Base-by-base conservation (phyloP, 805 yeast genomes). In the Metschnikowia hibisci region DNA sequence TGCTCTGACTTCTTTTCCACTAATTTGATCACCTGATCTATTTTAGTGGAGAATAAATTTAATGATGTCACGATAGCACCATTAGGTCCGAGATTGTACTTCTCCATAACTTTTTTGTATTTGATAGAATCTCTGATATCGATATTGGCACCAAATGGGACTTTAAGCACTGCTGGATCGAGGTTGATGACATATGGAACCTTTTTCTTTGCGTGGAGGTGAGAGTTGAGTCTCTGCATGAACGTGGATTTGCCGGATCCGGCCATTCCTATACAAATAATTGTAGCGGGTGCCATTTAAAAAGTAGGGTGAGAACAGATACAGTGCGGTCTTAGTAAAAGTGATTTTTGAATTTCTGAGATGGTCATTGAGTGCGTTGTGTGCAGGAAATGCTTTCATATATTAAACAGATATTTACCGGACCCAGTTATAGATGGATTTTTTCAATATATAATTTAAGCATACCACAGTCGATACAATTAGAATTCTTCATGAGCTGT, bases 11-110 rank as follows among this genome's bases (percentile, higher is more conserved):
- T 79, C 58, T 89, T 88, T 57, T 89, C 96, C 15, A 91, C 85
- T 30, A 93, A 70, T 30, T 78, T 76, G 38, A 93, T 81, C 4
- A 93, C 97, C 67, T 93, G 99, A 62, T 93, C 99, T 45, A 93
- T 88, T 65, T 93, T 93, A 11, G 99, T 93, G 38, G 96, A 73
- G 60, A 93, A 93, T 40, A 93, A 69, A 60, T 93, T 93, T 48
- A 93, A 72, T 15, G 96, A 87, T 0, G 99, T 93, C 51, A 95
- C 96, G 60, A 93, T 93, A 2, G 98, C 98, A 44, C 99, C 99
- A 60, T 93, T 93, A 11, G 99, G 99, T 0, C 99, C 99, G 45
- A 93, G 65, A 45, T 87, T 84, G 61, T 91, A 87, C 60, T 90
- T 90, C 55, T 89, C 93, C 98, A 91, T 93, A 34, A 93, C 98